phyloP scores from a whole-genome alignment of 2,329 filamentous ascomycete species.

The Ramularia endophylla region DNA sequence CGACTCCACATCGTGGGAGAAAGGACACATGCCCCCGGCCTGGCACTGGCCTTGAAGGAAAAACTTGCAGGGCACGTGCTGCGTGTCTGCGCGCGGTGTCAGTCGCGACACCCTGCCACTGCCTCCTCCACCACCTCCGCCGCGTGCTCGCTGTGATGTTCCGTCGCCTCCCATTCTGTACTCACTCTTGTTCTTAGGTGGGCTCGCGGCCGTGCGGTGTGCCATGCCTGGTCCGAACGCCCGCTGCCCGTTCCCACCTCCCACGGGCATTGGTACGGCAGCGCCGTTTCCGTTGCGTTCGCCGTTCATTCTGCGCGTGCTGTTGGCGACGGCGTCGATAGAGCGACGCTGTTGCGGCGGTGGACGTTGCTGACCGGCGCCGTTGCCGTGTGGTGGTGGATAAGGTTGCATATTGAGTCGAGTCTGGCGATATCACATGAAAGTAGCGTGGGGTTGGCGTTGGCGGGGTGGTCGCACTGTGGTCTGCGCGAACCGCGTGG shows the following conservation, averaged over 20 bases:
- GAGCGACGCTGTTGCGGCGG: conserved; percentile 12
- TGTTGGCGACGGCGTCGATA: conserved; percentile 15
- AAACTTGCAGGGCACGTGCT: conserved; percentile 99
- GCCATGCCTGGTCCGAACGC: conserved; percentile 2
- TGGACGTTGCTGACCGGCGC: conserved; percentile 1
- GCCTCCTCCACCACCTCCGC: not conserved
- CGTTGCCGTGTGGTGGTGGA: not conserved
- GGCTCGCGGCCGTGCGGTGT: conserved; percentile 34
- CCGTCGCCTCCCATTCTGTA: not conserved
- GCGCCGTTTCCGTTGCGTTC: conserved; percentile 18
- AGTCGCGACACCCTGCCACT: conserved; percentile 10
- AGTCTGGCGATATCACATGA: conserved; percentile 1
- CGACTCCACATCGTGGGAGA: conserved; percentile 84
- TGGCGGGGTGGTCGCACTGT: too few species aligned
- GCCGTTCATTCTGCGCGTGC: conserved; percentile 18
- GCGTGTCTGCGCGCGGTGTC: conserved; percentile 60
- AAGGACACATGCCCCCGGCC: conserved; percentile 91
- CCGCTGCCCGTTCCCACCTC: conserved; percentile 13
- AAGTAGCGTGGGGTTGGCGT: not conserved
- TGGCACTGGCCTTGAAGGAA: conserved; percentile 94
- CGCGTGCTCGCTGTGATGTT: too few species aligned
- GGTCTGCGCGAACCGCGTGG: too few species aligned
- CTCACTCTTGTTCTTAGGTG: conserved; percentile 46
- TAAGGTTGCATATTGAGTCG: not conserved
- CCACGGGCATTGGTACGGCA: conserved; percentile 26